Percentiles rank a stretch among this genome's conserved stretches.
These are phyloP conservation scores for Debaryomyces robertsiae DNA, from an alignment of 1,139 yeast species.

Conservation along the genomic window DNA sequence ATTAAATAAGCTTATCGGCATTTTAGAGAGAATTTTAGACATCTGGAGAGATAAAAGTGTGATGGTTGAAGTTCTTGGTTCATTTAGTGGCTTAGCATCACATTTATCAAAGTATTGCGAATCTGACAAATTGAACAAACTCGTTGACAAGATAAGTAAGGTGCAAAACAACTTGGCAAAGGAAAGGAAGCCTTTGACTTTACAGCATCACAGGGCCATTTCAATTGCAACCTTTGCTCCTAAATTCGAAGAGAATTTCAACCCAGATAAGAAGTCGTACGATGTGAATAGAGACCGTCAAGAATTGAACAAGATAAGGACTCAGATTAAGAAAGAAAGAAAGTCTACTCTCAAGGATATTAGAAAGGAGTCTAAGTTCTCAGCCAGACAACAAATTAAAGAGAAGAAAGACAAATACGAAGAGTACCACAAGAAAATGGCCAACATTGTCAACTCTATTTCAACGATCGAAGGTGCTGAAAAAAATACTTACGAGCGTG, in stretches of 20 bases:
- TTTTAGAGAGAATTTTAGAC: constrained; percentile 33
- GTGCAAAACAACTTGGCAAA: constrained; percentile 40
- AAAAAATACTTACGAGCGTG: constrained; percentile 87
- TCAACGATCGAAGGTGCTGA: constrained; percentile 94
- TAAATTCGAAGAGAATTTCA: constrained; percentile 92
- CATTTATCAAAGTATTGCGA: constrained; percentile 43
- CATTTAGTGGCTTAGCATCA: constrained; percentile 39
- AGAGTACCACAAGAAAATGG: constrained; percentile 88
- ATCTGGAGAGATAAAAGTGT: constrained; percentile 71
- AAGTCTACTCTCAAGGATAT: constrained; percentile 87
- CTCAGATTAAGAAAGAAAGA: constrained; percentile 87
- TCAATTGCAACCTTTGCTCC: constrained; percentile 88
- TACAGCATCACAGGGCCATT: constrained; percentile 85
- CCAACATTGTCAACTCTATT: constrained; percentile 79
- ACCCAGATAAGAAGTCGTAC: constrained; percentile 91
- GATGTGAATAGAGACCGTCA: constrained; percentile 81
- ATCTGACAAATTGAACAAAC: constrained; percentile 32
- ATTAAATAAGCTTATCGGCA: constrained; percentile 26
- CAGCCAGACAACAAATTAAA: constrained; percentile 79
- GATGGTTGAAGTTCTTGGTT: constrained; percentile 56
- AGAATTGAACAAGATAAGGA: constrained; percentile 79
- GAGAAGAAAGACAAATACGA: constrained; percentile 76
- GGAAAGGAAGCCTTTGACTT: constrained; percentile 70
- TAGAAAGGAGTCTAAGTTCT: constrained; percentile 84
- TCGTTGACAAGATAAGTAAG: constrained; percentile 50